Percentiles rank a stretch among this genome's conserved stretches.
Evolutionary conservation across 495 filamentous ascomycete genomes (phyloP).

Genomic region (Aspergillus funiculosus): DNA sequence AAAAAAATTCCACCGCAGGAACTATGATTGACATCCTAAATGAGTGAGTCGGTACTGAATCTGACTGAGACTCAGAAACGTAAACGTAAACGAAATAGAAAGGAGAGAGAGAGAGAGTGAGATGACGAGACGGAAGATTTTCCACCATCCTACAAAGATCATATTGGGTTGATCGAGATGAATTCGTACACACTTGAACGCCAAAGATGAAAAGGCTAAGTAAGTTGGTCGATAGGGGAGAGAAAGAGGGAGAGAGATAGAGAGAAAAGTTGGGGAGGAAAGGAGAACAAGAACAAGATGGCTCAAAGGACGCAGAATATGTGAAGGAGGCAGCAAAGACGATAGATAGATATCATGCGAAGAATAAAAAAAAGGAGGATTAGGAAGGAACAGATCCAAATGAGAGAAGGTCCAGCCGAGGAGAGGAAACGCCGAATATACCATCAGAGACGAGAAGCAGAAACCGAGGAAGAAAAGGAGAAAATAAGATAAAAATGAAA

Average conservation of each 20-base stretch:
- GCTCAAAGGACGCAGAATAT: slow-evolving; percentile 8
- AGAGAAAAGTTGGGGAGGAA: slow-evolving; percentile 8
- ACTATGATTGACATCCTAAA: too few relatives aligned
- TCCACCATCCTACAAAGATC: background rate
- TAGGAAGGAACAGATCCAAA: too few relatives aligned
- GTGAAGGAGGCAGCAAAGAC: background rate
- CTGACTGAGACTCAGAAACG: slow-evolving; percentile 5
- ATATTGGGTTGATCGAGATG: background rate
- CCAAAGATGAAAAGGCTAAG: background rate
- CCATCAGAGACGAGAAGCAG: too few relatives aligned
- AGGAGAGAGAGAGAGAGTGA: slow-evolving; percentile 2
- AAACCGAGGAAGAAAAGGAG: background rate
- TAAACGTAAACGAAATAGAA: background rate
- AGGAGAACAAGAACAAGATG: slow-evolving; percentile 8
- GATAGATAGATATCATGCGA: slow-evolving; percentile 7
- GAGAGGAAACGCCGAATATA: slow-evolving; percentile 1
- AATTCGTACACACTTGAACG: too few relatives aligned
- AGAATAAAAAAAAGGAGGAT: background rate
- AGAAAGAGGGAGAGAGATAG: slow-evolving; percentile 11
- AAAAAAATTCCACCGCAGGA: too few relatives aligned
- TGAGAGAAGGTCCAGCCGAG: background rate
- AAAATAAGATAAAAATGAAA: background rate
- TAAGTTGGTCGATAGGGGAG: background rate
- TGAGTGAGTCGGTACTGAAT: too few relatives aligned
- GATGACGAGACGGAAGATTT: background rate